A percentile compares a stretch with the other conserved stretches of the same genome.
Conservation (phyloP, 495 filamentous ascomycete species). For the Hypoxylon fragiforme region DNA sequence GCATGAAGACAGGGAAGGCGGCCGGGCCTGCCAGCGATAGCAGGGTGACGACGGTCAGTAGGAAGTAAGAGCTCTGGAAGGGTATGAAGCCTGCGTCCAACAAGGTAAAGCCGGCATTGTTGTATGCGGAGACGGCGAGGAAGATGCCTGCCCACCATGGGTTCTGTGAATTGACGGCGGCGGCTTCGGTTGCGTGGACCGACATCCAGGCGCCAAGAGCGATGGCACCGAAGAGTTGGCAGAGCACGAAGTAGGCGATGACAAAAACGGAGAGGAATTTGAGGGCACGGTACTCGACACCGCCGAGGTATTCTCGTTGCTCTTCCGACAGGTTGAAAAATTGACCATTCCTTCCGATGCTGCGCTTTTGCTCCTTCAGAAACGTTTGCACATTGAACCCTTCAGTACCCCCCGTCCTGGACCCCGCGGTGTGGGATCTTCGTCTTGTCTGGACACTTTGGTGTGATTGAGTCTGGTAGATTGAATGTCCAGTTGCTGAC, state of each 20-base stretch:
- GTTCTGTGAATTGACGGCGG: constrained; percentile 61
- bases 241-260: constrained; percentile 66
- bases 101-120: constrained; percentile 79
- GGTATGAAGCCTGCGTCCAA: constrained; percentile 73
- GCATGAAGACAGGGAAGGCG: constrained; percentile 66
- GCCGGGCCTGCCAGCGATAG: constrained; percentile 79
- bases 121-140: constrained; percentile 69
- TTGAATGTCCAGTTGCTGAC: constrained; percentile 29
- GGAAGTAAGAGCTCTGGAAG: constrained; percentile 62
- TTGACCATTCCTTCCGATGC: constrained; percentile 66
- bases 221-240: constrained; percentile 65
- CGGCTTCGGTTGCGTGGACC: constrained; percentile 53
- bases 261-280: constrained; percentile 67
- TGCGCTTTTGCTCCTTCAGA: constrained; percentile 33
- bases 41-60: constrained; percentile 69
- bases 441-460: constrained; percentile 29
- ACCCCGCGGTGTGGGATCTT: constrained; percentile 26
- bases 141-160: constrained; percentile 64
- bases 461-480: constrained; percentile 36
- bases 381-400: constrained; percentile 37
- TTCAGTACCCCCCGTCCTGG: constrained; percentile 15
- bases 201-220: constrained; percentile 68
- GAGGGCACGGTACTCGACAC: constrained; percentile 71
- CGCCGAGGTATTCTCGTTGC: constrained; percentile 68
- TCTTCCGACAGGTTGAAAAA: constrained; percentile 64